Evolutionary conservation across 345 rosid genomes (phyloP).

Genomic region (Pelargonium nanum): DNA sequence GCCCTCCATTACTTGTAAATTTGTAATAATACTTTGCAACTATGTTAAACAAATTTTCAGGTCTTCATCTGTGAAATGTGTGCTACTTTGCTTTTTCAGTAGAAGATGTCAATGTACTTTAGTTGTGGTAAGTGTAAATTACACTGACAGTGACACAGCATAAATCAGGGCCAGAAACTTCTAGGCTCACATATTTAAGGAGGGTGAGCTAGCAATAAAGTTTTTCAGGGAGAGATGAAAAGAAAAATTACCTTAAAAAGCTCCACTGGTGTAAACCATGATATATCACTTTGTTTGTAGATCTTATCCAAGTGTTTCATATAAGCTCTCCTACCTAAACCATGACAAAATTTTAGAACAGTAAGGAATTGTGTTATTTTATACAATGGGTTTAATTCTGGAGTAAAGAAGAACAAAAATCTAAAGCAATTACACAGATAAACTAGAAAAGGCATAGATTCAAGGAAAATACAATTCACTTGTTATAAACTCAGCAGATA

Average conservation of each 20-base stretch:
- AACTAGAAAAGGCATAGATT: no score
- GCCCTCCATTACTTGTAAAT: no score
- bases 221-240: neutral
- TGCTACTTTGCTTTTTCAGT: no score
- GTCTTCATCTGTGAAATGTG: no score
- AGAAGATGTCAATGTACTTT: no score
- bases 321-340: conserved; percentile 75
- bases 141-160: neutral
- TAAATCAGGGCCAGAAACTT: no score
- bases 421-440: neutral
- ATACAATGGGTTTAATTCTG: neutral
- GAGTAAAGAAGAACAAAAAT: neutral
- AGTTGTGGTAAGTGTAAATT: no score
- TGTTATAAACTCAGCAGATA: neutral
- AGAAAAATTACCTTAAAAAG: conserved; percentile 66
- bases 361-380: neutral
- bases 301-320: conserved; percentile 70
- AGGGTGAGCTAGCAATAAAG: no score
- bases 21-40: no score
- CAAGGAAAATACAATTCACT: neutral
- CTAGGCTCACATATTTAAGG: no score
- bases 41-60: no score
- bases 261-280: conserved; percentile 99
- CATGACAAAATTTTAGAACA: conserved; percentile 5
- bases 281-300: conserved; percentile 74